A percentile compares a stretch with the other conserved stretches of the same genome.
Conservation (phyloP, 139 green algal genomes). For the Limnomonas spitsbergensis region DNA sequence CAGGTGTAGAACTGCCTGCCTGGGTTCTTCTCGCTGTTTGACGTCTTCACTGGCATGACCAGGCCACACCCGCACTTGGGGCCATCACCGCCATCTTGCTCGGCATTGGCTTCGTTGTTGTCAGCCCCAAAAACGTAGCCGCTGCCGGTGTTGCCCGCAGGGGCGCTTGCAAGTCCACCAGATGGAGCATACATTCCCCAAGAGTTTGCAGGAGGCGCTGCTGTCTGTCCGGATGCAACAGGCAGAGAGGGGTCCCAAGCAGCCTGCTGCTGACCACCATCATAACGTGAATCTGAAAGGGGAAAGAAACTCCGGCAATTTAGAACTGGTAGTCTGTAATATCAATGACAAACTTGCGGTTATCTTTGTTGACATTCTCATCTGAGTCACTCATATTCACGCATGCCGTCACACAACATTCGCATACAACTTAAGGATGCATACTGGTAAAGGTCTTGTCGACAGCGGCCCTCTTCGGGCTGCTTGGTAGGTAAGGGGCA, state of each 20-base stretch:
- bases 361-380: not conserved
- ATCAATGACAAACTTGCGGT: not conserved
- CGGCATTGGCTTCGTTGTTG: not conserved
- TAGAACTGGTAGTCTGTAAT: not conserved
- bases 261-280: not conserved
- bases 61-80: slow-evolving; percentile 31
- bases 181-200: too few species aligned
- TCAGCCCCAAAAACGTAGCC: not conserved
- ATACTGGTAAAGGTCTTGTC: slow-evolving; percentile 6
- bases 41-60: slow-evolving; percentile 27
- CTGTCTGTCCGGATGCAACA: not conserved
- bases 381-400: not conserved
- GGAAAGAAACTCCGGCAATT: not conserved
- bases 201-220: not conserved
- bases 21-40: slow-evolving; percentile 31
- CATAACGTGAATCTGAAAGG: not conserved
- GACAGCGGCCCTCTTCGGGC: not conserved
- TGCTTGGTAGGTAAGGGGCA: not conserved
- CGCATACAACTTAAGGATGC: not conserved
- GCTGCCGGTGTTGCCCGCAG: not conserved
- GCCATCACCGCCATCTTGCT: not conserved
- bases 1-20: slow-evolving; percentile 30
- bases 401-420: not conserved
- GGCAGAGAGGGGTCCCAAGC: not conserved
- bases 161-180: not conserved